Conservation (phyloP, 2,329 filamentous ascomycete genomes). For the Ceratocystis harringtonii region DNA sequence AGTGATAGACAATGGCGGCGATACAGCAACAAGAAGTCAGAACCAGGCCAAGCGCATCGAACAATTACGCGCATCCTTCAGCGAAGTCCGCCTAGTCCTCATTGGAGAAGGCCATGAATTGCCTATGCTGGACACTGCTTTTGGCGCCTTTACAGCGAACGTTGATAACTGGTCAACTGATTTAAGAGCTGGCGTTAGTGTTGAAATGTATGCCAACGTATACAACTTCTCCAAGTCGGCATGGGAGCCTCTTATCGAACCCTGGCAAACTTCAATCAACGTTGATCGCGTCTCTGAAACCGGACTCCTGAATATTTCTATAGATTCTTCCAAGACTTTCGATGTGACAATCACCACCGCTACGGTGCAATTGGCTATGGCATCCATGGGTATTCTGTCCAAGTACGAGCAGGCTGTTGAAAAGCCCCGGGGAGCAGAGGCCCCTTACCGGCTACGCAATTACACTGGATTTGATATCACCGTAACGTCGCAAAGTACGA, state of each 20-base stretch:
- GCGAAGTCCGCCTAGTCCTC: slow-evolving; percentile 79
- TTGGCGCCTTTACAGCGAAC: slow-evolving; percentile 74
- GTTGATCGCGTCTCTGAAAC: slow-evolving; percentile 63
- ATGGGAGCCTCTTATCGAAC: slow-evolving; percentile 92
- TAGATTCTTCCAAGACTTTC: slow-evolving; percentile 78
- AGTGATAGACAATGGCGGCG: neutral
- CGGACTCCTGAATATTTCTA: slow-evolving; percentile 65
- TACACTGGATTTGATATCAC: slow-evolving; percentile 87
- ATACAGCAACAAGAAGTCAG: neutral
- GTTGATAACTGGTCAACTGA: slow-evolving; percentile 84
- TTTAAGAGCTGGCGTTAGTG: slow-evolving; percentile 72
- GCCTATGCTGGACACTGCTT: slow-evolving; percentile 81
- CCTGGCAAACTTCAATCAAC: slow-evolving; percentile 88
- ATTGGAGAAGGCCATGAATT: slow-evolving; percentile 94
- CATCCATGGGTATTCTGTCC: slow-evolving; percentile 80
- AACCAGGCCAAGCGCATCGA: slow-evolving; percentile 36
- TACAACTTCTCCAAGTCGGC: slow-evolving; percentile 99
- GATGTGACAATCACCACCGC: slow-evolving; percentile 88
- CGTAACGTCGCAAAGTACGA: slow-evolving; percentile 50
- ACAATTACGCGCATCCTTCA: slow-evolving; percentile 70
- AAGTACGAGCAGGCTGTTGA: slow-evolving; percentile 74
- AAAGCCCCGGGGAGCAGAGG: slow-evolving; percentile 80
- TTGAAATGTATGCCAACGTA: slow-evolving; percentile 89
- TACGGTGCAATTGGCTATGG: slow-evolving; percentile 82
- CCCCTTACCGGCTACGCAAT: slow-evolving; percentile 85